Evolutionary conservation across 352 stramenopile genomes (phyloP), one percentile per base, ranked within the genome.

Genomic region (Phytopythium delawarense): DNA sequence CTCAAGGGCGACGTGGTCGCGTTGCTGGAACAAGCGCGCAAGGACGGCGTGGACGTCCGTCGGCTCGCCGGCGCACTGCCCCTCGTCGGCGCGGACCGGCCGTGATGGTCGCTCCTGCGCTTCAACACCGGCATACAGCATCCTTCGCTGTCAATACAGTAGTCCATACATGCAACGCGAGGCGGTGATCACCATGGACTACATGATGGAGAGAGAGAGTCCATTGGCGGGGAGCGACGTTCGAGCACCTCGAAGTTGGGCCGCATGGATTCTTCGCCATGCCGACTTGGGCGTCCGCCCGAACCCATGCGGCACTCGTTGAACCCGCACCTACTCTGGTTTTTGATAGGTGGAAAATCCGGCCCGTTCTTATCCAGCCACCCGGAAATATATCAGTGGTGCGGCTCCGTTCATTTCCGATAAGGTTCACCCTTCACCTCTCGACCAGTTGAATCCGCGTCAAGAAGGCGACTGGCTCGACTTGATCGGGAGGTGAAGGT

Each of bases 21-120:
- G n/a, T 60, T 95, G 50, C 74, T 95, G 35, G 82, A 90, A 25
- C 70, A 87, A 40, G 86, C 86, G 7, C 75, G 75, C n/a, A 73
- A 67, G 23, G 71, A 92, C 60, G 83, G 78, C 18, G 50, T 94
- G 5, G 83, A 94, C 67, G 73, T 92, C 20, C 72, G 73, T 15
- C 87, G 84, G 39, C 62, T 93, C 8, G 77, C 66, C 6, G 60
- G 58, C 1, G 71, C 73, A 18, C 62, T 91, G 1, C 32, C 40
- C 49, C 8, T 56, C 23, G 4, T 32, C 44, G 20, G 37, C 67
- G 9, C 65, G 2, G 61, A 57, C 20, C 51, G 34, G 18, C 51
- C 51, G 7, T 57, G n/a, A 44, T 2, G 6, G 25, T 39, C 34
- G 49, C 11, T 21, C 35, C 25, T 45, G 35, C 39, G 8, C 39